Evolutionary conservation across 202 grass and related monocot species (phyloP).

Genomic region (Musa balbisiana): DNA sequence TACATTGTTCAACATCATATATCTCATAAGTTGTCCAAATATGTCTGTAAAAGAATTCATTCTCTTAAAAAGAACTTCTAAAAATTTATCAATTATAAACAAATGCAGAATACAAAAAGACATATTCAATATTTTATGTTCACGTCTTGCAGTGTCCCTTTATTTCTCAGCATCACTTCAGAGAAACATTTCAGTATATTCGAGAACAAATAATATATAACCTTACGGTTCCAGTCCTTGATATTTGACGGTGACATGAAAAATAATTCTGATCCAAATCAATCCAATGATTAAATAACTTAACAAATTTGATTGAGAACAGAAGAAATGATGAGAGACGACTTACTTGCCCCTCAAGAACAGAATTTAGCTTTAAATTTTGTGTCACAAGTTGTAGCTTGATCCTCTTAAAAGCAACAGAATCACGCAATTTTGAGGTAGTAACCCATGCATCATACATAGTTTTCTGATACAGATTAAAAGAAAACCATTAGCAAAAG

Average conservation of each 20-base stretch:
- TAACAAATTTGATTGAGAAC: background rate
- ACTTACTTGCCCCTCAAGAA: slow-evolving; percentile 82
- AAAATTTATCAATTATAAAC: no score
- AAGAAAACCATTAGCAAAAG: no score
- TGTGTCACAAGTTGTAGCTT: slow-evolving; percentile 60
- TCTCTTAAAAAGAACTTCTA: background rate
- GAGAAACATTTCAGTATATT: no score
- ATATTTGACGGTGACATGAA: no score
- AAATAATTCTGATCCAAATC: background rate
- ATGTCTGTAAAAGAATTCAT: no score
- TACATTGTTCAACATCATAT: background rate
- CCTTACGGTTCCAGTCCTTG: no score
- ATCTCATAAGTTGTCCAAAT: background rate
- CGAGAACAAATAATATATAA: no score
- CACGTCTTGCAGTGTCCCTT: no score
- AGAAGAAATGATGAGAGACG: slow-evolving; percentile 9
- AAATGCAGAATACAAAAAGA: no score
- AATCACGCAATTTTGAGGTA: slow-evolving; percentile 67
- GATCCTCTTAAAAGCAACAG: slow-evolving; percentile 70
- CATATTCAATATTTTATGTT: no score
- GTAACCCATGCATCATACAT: slow-evolving; percentile 84
- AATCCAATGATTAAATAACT: background rate
- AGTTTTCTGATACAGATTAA: slow-evolving; percentile 41
- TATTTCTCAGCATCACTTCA: no score
- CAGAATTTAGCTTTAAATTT: slow-evolving; percentile 72